Evolutionary conservation across 148 eudicot genomes (phyloP).

Genomic region (Cornus controversa): DNA sequence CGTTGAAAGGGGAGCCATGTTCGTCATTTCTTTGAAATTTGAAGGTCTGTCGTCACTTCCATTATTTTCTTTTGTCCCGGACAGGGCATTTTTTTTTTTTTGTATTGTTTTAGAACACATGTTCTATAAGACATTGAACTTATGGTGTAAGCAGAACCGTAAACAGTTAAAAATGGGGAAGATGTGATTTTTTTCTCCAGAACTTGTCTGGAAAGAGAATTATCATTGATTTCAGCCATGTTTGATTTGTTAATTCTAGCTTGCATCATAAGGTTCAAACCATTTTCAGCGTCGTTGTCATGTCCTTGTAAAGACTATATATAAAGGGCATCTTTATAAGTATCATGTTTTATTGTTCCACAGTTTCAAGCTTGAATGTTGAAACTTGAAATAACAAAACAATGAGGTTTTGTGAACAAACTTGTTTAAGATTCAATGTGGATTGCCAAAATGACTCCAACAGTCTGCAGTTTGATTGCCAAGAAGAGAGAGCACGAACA

Average conservation of each 20-base stretch:
- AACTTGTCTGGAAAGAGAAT: background rate
- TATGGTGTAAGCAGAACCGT: background rate
- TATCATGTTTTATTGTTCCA: no score
- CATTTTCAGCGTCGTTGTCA: background rate
- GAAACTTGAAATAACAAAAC: background rate
- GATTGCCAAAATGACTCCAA: background rate
- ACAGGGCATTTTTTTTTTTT: background rate
- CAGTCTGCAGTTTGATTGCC: background rate
- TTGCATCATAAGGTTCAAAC: constrained; percentile 4
- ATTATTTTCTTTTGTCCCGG: background rate
- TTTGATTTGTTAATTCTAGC: background rate
- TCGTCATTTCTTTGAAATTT: background rate
- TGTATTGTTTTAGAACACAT: background rate
- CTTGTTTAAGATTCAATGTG: background rate
- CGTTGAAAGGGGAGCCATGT: constrained; percentile 22
- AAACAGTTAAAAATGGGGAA: background rate
- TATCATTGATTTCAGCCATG: background rate
- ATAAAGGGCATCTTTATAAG: background rate
- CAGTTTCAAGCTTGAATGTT: no score
- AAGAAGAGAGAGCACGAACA: background rate
- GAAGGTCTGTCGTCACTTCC: constrained; percentile 4
- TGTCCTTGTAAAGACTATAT: background rate
- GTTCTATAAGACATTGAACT: background rate
- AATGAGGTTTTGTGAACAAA: background rate
- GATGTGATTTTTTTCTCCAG: background rate